Base-by-base conservation (phyloP, 768 basidiomycete genomes). In the Calvatia gigantea region DNA sequence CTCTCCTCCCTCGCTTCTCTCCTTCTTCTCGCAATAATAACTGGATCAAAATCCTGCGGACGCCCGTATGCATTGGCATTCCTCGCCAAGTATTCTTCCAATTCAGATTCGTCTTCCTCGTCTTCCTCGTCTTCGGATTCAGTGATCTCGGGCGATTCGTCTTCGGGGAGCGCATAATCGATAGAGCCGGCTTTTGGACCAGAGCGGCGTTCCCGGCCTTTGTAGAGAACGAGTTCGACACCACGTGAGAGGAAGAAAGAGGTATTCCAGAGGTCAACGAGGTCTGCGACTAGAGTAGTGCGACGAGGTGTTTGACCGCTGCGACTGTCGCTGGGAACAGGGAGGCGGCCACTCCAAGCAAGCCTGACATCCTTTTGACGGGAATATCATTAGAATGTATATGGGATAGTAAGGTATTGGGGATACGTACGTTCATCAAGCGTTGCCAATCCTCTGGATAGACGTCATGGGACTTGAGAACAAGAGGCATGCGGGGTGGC, bases 191-290 rank as follows among this genome's bases (percentile, higher is more conserved):
- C 71, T 28, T 70, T 70, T 4, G 74, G 73, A 2, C 91, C 90
- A n/a, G 89, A 84, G 59, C 87, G 85, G 32, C 88, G 82, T 68
- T 90, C 85, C 44, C 79, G 81, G 39, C 91, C 91, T 65, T 84
- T 88, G 75, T 82, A 93, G n/a, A 94, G 75, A 32, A 90, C 77
- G 44, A 90, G 71, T 61, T 94, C 91, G n/a, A 88, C 81, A 17
- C 86, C 85, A 42, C 91, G 88, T 32, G 76, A 70, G 54, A 78
- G 65, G 77, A 91, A 91, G 71, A 91, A 94, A 7, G 81, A 82
- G 28, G 71, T 66, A 66, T 93, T 93, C 91, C 91, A 94, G 27
- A 88, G 72, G 58, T 91, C 83, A 60, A 93, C 73, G 28, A 93
- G 76, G 65, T 90, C 87, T n/a, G 81, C 81, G 9, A 82, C 70